Base-by-base conservation (phyloP, 345 rosid species). In the Gossypium herbaceum region DNA sequence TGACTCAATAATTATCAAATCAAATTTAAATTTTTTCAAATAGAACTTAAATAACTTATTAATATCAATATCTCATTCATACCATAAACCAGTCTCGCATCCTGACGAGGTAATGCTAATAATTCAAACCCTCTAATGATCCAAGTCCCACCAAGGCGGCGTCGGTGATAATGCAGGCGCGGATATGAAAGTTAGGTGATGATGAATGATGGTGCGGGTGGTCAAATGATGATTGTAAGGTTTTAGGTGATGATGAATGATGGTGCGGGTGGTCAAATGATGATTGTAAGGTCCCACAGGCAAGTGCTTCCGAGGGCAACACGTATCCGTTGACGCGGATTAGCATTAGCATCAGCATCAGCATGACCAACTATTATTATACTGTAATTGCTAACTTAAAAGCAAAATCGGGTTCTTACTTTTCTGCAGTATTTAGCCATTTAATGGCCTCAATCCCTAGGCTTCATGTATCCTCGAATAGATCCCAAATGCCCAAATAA, bases 241-340 rank as follows among this genome's bases (percentile, higher is more conserved):
- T n/a, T n/a, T 12, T 13, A 9, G 12, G 58, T 16, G 55, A 13
- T 51, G 51, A 20, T 20, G 20, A 20, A 20, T 20, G 20, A 20
- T 20, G 20, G 12, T 43, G 52, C 3, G 1, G 29, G 7, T n/a
- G 52, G 5, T 1, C 12, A n/a, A 43, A 48, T 1, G 8, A 65
- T 39, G 51, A 65, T 11, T 5, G 12, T 4, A 44, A 20, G 70
- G 29, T 44, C 79, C 73, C 57, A 69, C 50, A 51, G 58, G 58
- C 66, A 70, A 75, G 83, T 72, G 83, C 50, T 76, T 68, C 77
- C 74, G 74, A 78, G 72, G 74, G 72, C 78, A 77, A 29, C 78
- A 65, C 50, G 78, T 17, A 66, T 29, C 52, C 27, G 17, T 12
- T 74, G 82, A 80, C 78, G 70, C 78, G 81, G 80, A 73, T 50